Conservation (phyloP, 495 filamentous ascomycete species). For the Penicillium salamii region DNA sequence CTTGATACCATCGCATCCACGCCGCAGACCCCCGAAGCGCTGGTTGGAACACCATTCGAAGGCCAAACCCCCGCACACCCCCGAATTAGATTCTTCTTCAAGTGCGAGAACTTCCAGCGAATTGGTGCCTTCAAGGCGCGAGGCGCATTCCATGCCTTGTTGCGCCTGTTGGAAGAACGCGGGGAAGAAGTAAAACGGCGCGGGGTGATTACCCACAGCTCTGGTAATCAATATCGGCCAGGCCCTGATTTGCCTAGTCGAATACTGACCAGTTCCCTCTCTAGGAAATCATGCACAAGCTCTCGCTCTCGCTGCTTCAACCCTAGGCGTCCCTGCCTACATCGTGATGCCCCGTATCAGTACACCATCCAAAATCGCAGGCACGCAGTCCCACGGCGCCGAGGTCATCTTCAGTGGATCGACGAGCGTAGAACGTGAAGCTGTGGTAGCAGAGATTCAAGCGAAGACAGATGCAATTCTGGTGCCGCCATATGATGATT, state of each 20-base stretch:
- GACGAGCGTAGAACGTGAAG: slow-evolving; percentile 78
- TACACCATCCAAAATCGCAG: slow-evolving; percentile 81
- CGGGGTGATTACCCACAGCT: slow-evolving; percentile 91
- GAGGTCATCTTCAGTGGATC: slow-evolving; percentile 78
- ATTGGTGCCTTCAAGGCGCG: slow-evolving; percentile 92
- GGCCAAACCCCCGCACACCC: slow-evolving; percentile 59
- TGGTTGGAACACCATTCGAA: slow-evolving; percentile 57
- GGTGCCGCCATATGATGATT: slow-evolving; percentile 89
- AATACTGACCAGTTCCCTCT: slow-evolving; percentile 5
- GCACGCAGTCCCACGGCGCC: slow-evolving; percentile 71
- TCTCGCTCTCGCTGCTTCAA: slow-evolving; percentile 78
- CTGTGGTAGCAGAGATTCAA: slow-evolving; percentile 64
- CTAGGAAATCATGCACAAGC: slow-evolving; percentile 95
- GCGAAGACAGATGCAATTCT: slow-evolving; percentile 68
- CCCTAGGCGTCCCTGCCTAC: slow-evolving; percentile 62
- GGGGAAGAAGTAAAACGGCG: slow-evolving; percentile 53
- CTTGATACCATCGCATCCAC: slow-evolving; percentile 73
- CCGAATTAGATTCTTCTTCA: slow-evolving; percentile 79
- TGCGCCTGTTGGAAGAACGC: slow-evolving; percentile 63
- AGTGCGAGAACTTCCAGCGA: slow-evolving; percentile 91
- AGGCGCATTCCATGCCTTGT: slow-evolving; percentile 86
- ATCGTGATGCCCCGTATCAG: slow-evolving; percentile 90
- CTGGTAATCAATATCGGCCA: slow-evolving; percentile 50
- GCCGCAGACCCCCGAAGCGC: slow-evolving; percentile 52
- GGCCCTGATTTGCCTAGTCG: no score